phyloP scores from a whole-genome alignment of 495 filamentous ascomycete genomes.

The Talaromyces ruber region DNA sequence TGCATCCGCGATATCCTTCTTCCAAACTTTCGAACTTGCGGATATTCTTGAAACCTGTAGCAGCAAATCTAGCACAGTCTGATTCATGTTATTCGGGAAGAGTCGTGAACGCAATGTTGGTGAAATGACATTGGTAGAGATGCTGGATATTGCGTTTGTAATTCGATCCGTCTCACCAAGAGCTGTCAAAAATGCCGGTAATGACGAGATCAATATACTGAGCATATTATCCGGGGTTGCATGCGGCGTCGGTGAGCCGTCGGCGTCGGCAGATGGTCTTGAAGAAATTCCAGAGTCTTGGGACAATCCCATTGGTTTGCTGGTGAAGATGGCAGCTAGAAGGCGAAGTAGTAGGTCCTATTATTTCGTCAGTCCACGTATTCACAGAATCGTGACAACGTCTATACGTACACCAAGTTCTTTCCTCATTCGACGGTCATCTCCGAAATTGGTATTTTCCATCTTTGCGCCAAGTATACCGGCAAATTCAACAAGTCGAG shows the following conservation, averaged over 20 bases:
- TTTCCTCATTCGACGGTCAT: constrained; percentile 86
- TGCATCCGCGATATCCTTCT: constrained; percentile 82
- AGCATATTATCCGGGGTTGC: constrained; percentile 65
- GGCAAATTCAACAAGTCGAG: constrained; percentile 79
- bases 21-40: constrained; percentile 82
- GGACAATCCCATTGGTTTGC: constrained; percentile 58
- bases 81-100: constrained; percentile 81
- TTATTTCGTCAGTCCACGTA: neutral
- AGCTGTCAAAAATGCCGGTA: constrained; percentile 77
- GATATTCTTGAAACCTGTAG: constrained; percentile 69
- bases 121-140: constrained; percentile 75
- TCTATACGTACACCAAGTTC: constrained; percentile 69
- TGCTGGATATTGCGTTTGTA: constrained; percentile 61
- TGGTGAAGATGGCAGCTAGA: constrained; percentile 85
- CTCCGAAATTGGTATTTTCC: constrained; percentile 95
- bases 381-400: neutral
- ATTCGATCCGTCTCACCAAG: constrained; percentile 81
- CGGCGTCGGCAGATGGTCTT: constrained; percentile 37
- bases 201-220: constrained; percentile 65
- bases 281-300: constrained; percentile 33
- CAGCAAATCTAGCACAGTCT: constrained; percentile 60
- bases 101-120: constrained; percentile 76
- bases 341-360: constrained; percentile 86
- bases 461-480: constrained; percentile 87
- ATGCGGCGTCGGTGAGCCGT: constrained; percentile 27